phyloP scores from a whole-genome alignment of 305 asterid species.

The Solanum hybrid region DNA sequence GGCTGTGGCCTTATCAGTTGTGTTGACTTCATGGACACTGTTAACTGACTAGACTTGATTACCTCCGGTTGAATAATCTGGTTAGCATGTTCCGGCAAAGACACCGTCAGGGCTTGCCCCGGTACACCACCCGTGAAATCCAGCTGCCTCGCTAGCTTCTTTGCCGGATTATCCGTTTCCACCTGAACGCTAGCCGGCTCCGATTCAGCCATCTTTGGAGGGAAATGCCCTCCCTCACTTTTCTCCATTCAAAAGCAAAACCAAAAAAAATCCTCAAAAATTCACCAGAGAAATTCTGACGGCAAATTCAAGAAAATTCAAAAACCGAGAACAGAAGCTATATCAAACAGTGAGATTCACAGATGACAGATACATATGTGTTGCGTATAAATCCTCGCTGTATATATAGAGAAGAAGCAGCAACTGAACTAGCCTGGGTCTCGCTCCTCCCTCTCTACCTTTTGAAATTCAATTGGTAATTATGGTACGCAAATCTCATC shows the following conservation, averaged over 20 bases:
- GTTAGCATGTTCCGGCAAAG: constrained; percentile 26
- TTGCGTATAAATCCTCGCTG: constrained; percentile 1
- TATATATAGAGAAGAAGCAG: constrained; percentile 17
- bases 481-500: constrained; percentile 39
- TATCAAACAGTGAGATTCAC: constrained; percentile 20
- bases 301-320: not conserved
- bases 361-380: not conserved
- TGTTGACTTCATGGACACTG: constrained; percentile 17
- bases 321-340: constrained; percentile 6
- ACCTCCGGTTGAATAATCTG: constrained; percentile 5
- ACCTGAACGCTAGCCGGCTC: constrained; percentile 25
- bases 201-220: constrained; percentile 47
- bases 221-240: not conserved
- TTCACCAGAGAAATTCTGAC: not conserved
- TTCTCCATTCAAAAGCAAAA: constrained; percentile 53
- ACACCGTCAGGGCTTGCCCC: constrained; percentile 21
- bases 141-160: constrained; percentile 92
- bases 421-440: constrained; percentile 17
- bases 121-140: constrained; percentile 39
- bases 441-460: constrained; percentile 65
- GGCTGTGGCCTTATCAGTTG: constrained; percentile 20
- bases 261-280: constrained; percentile 18
- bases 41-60: constrained; percentile 9
- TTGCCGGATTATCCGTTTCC: constrained; percentile 43
- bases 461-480: constrained; percentile 65